These are phyloP conservation scores for Hanseniaspora meyeri DNA, from an alignment of 805 yeast genomes.

Conservation along the genomic window DNA sequence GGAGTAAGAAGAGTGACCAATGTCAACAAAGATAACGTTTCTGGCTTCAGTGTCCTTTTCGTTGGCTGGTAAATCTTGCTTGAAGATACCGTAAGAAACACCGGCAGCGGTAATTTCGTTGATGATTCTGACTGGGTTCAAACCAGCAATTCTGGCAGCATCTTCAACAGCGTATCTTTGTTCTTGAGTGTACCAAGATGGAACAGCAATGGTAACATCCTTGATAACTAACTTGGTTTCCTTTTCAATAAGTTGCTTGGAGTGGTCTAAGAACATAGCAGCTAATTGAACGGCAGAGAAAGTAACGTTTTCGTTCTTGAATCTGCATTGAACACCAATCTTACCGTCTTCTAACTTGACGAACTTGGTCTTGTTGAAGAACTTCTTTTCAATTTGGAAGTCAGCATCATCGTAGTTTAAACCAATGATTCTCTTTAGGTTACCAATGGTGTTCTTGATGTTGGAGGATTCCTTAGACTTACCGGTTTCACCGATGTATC, in stretches of 20 bases:
- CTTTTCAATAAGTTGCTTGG: constrained; percentile 62
- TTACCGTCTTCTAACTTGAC: constrained; percentile 58
- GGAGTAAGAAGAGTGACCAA: constrained; percentile 92
- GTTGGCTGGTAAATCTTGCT: constrained; percentile 81
- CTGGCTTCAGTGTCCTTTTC: constrained; percentile 53
- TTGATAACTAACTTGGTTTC: constrained; percentile 69
- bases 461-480: constrained; percentile 94
- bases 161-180: constrained; percentile 95
- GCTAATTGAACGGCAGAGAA: constrained; percentile 83
- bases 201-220: constrained; percentile 90
- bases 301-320: constrained; percentile 60
- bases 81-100: constrained; percentile 97
- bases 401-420: constrained; percentile 56
- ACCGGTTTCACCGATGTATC: constrained; percentile 91
- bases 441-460: constrained; percentile 90
- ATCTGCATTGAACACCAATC: constrained; percentile 77
- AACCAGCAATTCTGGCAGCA: constrained; percentile 89
- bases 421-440: constrained; percentile 86
- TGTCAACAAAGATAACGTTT: constrained; percentile 85
- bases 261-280: constrained; percentile 89
- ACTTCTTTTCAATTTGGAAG: constrained; percentile 59
- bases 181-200: constrained; percentile 91
- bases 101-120: constrained; percentile 98
- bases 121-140: constrained; percentile 95
- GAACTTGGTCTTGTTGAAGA: constrained; percentile 52